Evolutionary conservation across 345 rosid genomes (phyloP).

Genomic region (Eucalyptus guilfoylei): DNA sequence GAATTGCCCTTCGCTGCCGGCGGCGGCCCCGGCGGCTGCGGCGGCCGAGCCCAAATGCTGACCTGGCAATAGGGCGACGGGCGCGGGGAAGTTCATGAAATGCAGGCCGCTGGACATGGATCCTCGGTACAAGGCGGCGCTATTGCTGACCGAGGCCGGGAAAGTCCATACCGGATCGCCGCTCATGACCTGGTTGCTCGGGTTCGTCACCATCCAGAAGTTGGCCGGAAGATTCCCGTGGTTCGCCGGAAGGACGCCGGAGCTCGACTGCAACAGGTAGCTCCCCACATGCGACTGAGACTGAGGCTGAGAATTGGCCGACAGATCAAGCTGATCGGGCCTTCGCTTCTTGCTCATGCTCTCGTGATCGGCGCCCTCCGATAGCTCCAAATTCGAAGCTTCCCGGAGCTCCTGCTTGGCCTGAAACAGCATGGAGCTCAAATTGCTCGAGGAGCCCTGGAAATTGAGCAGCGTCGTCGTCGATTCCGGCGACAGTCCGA

Average conservation of each 20-base stretch:
- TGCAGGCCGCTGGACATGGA: constrained; percentile 77
- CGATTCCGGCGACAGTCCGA: constrained; percentile 20
- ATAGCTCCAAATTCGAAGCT: constrained; percentile 26
- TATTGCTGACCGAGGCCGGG: constrained; percentile 59
- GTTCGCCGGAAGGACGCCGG: constrained; percentile 43
- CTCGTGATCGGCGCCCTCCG: constrained; percentile 33
- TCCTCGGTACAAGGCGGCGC: constrained; percentile 59
- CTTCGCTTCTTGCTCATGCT: constrained; percentile 42
- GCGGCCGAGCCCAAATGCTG: constrained; percentile 57
- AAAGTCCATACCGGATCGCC: constrained; percentile 93
- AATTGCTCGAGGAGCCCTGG: constrained; percentile 28
- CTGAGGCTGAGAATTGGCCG: neutral
- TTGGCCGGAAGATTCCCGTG: constrained; percentile 71
- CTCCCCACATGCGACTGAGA: constrained; percentile 32
- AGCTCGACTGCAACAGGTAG: constrained; percentile 52
- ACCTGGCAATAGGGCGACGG: constrained; percentile 69
- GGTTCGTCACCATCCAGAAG: constrained; percentile 84
- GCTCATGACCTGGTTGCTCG: constrained; percentile 48
- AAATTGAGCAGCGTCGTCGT: constrained; percentile 66
- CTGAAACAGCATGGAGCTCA: constrained; percentile 30
- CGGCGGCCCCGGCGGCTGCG: constrained; percentile 11
- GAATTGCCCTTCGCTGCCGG: constrained; percentile 41
- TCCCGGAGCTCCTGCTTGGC: constrained; percentile 43
- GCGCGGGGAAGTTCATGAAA: constrained; percentile 89
- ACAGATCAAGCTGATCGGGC: constrained; percentile 33